Evolutionary conservation across 129 eudicot genomes (phyloP).

Genomic region (Saussurea involucrata): DNA sequence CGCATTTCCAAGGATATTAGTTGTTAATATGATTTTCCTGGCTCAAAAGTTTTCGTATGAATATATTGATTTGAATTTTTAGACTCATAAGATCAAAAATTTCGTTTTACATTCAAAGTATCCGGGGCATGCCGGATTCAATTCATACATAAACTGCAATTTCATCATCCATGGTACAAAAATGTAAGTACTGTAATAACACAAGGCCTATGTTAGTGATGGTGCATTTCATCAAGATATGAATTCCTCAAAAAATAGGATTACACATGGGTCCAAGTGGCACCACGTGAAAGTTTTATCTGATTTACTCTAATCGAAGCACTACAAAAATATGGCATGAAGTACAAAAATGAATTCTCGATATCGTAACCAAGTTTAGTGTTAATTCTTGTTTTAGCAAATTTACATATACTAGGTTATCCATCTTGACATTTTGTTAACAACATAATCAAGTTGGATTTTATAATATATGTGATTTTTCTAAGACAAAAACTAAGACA

Average conservation of each 20-base stretch:
- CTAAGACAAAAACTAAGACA: too few relatives aligned
- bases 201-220: slow-evolving; percentile 34
- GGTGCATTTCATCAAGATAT: slow-evolving; percentile 51
- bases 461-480: neutral
- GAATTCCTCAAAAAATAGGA: slow-evolving; percentile 45
- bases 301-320: slow-evolving; percentile 1
- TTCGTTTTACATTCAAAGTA: slow-evolving; percentile 88
- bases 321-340: too few relatives aligned
- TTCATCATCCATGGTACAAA: slow-evolving; percentile 59
- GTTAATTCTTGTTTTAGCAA: neutral
- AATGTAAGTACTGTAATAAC: slow-evolving; percentile 41
- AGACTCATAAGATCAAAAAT: slow-evolving; percentile 90
- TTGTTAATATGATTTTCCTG: neutral
- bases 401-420: too few relatives aligned
- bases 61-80: slow-evolving; percentile 10
- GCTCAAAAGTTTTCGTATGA: neutral
- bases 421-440: too few relatives aligned
- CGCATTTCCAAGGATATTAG: neutral
- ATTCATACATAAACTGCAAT: slow-evolving; percentile 90
- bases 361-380: neutral
- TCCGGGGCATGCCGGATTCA: slow-evolving; percentile 93
- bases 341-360: neutral
- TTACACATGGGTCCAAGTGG: slow-evolving; percentile 86
- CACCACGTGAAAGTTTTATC: slow-evolving; percentile 80
- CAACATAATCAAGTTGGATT: too few relatives aligned